Base-by-base conservation (phyloP, 139 green algal species). In the Haematococcus lacustris region DNA sequence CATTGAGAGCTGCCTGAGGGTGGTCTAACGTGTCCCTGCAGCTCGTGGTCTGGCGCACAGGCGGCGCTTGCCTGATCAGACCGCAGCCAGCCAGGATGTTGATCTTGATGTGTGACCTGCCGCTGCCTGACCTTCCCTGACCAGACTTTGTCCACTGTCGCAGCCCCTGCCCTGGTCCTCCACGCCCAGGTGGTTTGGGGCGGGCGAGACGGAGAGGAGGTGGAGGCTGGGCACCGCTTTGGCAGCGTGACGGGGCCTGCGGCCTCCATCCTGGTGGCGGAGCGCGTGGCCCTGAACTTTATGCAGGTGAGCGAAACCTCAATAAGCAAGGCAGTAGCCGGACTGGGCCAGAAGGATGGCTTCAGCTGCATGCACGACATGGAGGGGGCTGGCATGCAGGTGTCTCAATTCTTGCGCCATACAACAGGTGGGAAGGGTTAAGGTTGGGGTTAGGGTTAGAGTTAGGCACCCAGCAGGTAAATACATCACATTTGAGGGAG, bases 231-330 rank as follows among this genome's bases (percentile, higher is more conserved):
- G 2, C 68, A 87, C 26, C 76, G 82, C 43, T 89, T 96, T 80
- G 93, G 88, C 23, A 70, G 51, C 3, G 78, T 94, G 1, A 66
- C 21, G 33, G 94, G 94, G 40, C 69, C 41, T 28, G 95, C 93
- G 0, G 73, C 81, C 1, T 86, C 82, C 65, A 95, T 99, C 37
- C 85, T 99, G n/a, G 73, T 91, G 60, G 96, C 91, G 2, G 96
- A 99, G 83, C 86, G 96, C 0, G 78, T 98, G 17, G 91, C 88
- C 3, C 88, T 99, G 41, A 99, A 99, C 86, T 99, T 98, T 17
- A 53, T 53, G 43, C 95, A 97, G 82, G 79, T 81, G 25, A 26
- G 83, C 3, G 86, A 84, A n/a, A n/a, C n/a, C n/a, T n/a, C n/a
- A n/a, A n/a, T n/a, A n/a, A n/a, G n/a, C n/a, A n/a, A n/a, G n/a